Conservation (phyloP, 1,139 yeast genomes). For the Trichomonascaceae sp. region DNA sequence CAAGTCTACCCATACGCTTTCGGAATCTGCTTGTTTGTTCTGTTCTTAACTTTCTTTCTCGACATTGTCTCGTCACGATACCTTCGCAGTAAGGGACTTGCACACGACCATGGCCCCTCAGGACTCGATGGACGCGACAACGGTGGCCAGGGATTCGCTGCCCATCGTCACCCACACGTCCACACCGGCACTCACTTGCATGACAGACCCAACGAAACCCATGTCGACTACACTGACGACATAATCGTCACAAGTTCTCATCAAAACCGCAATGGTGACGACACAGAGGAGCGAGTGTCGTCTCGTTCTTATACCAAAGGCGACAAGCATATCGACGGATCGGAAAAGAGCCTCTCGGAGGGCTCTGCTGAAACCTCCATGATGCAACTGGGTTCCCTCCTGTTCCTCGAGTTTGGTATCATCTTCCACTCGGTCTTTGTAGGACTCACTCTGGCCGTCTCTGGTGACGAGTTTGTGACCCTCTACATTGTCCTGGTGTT, state of each 20-base stretch:
- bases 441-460: conserved; percentile 60
- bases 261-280: neutral
- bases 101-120: conserved; percentile 18
- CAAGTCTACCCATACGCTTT: conserved; percentile 49
- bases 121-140: conserved; percentile 4
- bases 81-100: conserved; percentile 14
- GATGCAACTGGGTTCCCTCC: conserved; percentile 36
- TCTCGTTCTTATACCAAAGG: neutral
- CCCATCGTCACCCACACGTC: neutral
- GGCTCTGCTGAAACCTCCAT: conserved; percentile 1
- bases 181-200: neutral
- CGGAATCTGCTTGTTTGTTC: conserved; percentile 39
- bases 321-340: neutral
- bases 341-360: neutral
- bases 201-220: neutral
- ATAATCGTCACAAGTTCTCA: no score
- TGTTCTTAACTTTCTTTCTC: conserved; percentile 22
- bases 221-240: neutral
- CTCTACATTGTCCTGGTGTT: conserved; percentile 71
- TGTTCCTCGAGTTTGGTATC: conserved; percentile 67
- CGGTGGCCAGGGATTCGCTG: neutral
- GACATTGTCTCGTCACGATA: conserved; percentile 20
- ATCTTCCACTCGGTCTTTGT: conserved; percentile 72
- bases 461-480: conserved; percentile 63
- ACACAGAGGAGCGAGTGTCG: neutral